Base-by-base conservation (phyloP, 331 rosid genomes). In the Cucumis variabilis region DNA sequence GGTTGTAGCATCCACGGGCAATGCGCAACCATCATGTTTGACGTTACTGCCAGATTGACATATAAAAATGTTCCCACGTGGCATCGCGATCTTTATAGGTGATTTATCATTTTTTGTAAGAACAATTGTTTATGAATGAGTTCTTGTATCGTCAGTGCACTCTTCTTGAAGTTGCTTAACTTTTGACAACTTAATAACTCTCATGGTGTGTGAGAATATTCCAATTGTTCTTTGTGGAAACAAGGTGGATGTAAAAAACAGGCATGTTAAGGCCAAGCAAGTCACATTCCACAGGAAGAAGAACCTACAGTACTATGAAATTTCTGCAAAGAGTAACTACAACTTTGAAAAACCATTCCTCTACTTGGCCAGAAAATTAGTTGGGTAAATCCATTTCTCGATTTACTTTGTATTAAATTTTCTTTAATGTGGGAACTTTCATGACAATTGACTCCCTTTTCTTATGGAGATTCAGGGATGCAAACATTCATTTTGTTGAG, bases 211-310 rank as follows among this genome's bases (percentile, higher is more conserved):
- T 85, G 93, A 90, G 80, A 92, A 89, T 67, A 92, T 92, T 70
- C 92, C 93, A 0, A 89, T 92, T 30, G 93, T 92, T 30, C 53
- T 92, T 33, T 88, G 93, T 70, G 92, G 92, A 14, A 92, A 92
- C 88, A 92, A 90, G 87, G 92, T 92, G 0, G 93, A 92, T 77
- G 92, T 89, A 23, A 92, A 92, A 55, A 91, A 87, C 44, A 88
- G 91, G 88, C 92, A 90, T 82, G 93, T 91, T 24, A 92, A 92
- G 67, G 92, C 92, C 17, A 92, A 92, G 88, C 88, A 92, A 78
- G 92, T 92, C 16, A 92, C 90, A n/a, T 92, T 92, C 67, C 92
- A 90, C 91, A 82, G 90, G 80, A 90, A 92, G 92, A 91, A 92
- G 44, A 92, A 87, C 80, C 89, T 92, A 8, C 91, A 90, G 37